Percentiles rank a stretch among this genome's conserved stretches.
These are phyloP conservation scores for Alloascoidea africana DNA, from an alignment of 805 yeast genomes.

Conservation along the genomic window DNA sequence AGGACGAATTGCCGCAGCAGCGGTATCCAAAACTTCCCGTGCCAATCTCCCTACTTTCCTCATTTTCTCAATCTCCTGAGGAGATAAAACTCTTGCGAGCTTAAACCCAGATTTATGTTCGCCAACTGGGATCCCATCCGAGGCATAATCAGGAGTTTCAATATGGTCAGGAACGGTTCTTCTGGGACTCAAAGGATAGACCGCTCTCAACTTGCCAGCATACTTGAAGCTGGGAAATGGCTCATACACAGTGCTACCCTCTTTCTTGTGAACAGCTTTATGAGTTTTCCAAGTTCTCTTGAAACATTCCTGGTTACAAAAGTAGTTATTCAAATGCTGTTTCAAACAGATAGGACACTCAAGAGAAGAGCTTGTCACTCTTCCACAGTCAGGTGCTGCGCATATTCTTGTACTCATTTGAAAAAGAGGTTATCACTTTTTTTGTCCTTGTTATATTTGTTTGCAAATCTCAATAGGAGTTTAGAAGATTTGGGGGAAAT, in stretches of 20 bases:
- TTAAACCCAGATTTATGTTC: constrained; percentile 63
- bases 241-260: constrained; percentile 55
- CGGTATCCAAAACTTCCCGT: constrained; percentile 80
- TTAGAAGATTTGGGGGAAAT: too few species aligned
- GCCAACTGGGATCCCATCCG: constrained; percentile 58
- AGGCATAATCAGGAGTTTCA: constrained; percentile 71
- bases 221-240: constrained; percentile 75
- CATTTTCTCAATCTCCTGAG: constrained; percentile 60
- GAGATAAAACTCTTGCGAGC: constrained; percentile 45
- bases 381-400: constrained; percentile 76
- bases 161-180: constrained; percentile 60
- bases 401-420: constrained; percentile 22
- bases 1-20: constrained; percentile 70
- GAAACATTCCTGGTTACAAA: constrained; percentile 80
- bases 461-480: too few species aligned
- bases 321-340: constrained; percentile 40
- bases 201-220: constrained; percentile 63
- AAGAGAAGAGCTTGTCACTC: constrained; percentile 53
- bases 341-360: constrained; percentile 92
- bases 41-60: constrained; percentile 63
- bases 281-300: constrained; percentile 49
- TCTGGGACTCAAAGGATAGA: constrained; percentile 66
- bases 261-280: constrained; percentile 35
- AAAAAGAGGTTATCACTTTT: too few species aligned
- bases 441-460: too few species aligned